These are phyloP conservation scores for Neopestalotiopsis sp. DNA, from an alignment of 2,329 filamentous ascomycete genomes.

Conservation along the genomic window DNA sequence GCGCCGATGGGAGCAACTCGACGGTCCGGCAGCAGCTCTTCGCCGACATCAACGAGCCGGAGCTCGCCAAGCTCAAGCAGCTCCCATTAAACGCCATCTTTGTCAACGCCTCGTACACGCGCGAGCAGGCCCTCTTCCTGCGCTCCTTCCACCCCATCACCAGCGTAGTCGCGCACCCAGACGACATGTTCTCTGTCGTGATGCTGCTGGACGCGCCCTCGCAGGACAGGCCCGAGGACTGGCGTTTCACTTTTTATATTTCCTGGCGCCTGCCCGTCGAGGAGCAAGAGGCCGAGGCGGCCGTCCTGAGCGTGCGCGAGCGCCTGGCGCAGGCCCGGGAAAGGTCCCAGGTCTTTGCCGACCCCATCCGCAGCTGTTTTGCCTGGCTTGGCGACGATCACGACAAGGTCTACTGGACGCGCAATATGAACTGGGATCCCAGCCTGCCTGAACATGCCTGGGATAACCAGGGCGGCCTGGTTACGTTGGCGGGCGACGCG, in stretches of 20 bases:
- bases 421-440: conserved; percentile 38
- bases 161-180: conserved; percentile 47
- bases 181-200: conserved; percentile 50
- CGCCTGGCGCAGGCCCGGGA: conserved; percentile 46
- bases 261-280: conserved; percentile 46
- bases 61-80: conserved; percentile 37
- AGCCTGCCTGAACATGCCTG: conserved; percentile 35
- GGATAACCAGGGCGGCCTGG: conserved; percentile 37
- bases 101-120: conserved; percentile 46
- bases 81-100: conserved; percentile 52
- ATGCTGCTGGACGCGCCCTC: conserved; percentile 47
- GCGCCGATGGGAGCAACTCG: conserved; percentile 41
- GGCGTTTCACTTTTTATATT: conserved; percentile 55
- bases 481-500: conserved; percentile 40
- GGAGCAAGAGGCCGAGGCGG: conserved; percentile 44
- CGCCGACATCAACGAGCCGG: conserved; percentile 23
- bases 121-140: conserved; percentile 48
- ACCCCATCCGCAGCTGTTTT: conserved; percentile 50
- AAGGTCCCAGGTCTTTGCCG: conserved; percentile 42
- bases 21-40: conserved; percentile 35
- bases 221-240: conserved; percentile 42
- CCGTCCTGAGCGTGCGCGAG: conserved; percentile 39
- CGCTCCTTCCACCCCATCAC: conserved; percentile 50
- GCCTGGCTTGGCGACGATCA: conserved; percentile 36
- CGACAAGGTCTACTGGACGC: conserved; percentile 35